phyloP scores from a whole-genome alignment of 768 basidiomycete genomes.

The Podaxis sp. region DNA sequence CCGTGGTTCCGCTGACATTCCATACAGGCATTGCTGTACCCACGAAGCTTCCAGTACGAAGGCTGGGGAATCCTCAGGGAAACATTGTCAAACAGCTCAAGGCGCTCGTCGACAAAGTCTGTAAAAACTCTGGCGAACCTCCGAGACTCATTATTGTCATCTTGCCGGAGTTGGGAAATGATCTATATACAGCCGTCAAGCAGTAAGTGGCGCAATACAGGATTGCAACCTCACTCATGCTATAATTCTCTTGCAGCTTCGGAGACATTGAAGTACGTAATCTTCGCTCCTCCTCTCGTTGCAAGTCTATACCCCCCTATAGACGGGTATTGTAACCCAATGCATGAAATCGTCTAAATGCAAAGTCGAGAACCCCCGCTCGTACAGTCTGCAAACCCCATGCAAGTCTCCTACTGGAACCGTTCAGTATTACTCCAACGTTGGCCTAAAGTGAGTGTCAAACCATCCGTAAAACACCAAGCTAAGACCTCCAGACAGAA shows the following conservation, averaged over 20 bases:
- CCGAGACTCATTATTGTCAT: constrained; percentile 65
- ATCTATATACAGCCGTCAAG: constrained; percentile 16
- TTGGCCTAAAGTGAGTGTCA: constrained; percentile 64
- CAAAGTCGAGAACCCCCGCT: constrained; percentile 48
- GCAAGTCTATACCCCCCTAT: neutral
- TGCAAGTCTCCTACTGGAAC: constrained; percentile 4
- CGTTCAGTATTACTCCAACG: constrained; percentile 77
- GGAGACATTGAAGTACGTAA: constrained; percentile 48
- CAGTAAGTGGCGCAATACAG: constrained; percentile 9
- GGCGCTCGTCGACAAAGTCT: constrained; percentile 46
- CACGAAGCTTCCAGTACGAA: neutral
- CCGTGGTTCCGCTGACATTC: constrained; percentile 39
- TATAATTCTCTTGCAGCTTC: constrained; percentile 43
- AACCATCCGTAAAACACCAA: neutral
- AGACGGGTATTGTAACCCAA: constrained; percentile 79
- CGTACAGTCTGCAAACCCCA: neutral
- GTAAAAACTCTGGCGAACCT: constrained; percentile 31
- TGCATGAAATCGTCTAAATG: constrained; percentile 69
- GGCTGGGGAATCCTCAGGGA: constrained; percentile 16
- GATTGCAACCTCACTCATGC: neutral
- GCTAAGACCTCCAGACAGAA: constrained; percentile 35
- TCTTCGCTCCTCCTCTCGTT: neutral
- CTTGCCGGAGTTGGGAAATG: constrained; percentile 28
- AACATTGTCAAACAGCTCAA: constrained; percentile 40
- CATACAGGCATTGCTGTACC: constrained; percentile 50